Conservation (phyloP, 352 stramenopile genomes). For the Phytophthora pseudosyringae region DNA sequence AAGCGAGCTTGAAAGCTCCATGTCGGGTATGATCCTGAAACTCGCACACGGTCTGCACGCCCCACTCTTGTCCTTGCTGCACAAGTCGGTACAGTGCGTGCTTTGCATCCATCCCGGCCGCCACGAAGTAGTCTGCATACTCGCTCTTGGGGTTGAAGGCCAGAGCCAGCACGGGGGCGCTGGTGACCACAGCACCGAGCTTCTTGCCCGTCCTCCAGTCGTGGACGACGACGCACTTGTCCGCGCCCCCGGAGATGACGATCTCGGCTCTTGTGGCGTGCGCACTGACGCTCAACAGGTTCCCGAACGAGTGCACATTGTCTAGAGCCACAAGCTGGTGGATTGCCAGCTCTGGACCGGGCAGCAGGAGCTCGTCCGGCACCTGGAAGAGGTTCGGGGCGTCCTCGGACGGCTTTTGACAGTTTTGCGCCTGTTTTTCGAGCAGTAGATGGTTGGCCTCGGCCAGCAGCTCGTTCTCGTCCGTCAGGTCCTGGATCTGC, state of each 20-base stretch:
- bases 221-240: constrained; percentile 77
- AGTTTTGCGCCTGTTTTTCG: constrained; percentile 45
- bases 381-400: constrained; percentile 44
- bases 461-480: constrained; percentile 79
- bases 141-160: constrained; percentile 59
- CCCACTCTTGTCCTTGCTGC: constrained; percentile 39
- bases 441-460: constrained; percentile 76
- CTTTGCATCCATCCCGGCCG: constrained; percentile 75
- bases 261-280: constrained; percentile 46
- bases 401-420: constrained; percentile 1
- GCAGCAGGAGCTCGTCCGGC: constrained; percentile 75
- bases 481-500: constrained; percentile 62
- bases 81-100: constrained; percentile 64
- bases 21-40: constrained; percentile 82
- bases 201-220: constrained; percentile 62
- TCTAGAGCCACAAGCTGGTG: constrained; percentile 43
- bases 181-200: constrained; percentile 44
- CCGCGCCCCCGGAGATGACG: constrained; percentile 69
- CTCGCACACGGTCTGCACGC: constrained; percentile 43
- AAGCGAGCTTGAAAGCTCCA: constrained; percentile 70
- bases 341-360: constrained; percentile 44
- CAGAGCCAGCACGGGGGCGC: constrained; percentile 62
- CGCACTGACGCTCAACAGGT: constrained; percentile 67
- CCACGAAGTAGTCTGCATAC: constrained; percentile 62
- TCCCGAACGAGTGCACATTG: constrained; percentile 67